Conservation (phyloP, 192 early-diverging fungal species). For the Spizellomyces sp. region DNA sequence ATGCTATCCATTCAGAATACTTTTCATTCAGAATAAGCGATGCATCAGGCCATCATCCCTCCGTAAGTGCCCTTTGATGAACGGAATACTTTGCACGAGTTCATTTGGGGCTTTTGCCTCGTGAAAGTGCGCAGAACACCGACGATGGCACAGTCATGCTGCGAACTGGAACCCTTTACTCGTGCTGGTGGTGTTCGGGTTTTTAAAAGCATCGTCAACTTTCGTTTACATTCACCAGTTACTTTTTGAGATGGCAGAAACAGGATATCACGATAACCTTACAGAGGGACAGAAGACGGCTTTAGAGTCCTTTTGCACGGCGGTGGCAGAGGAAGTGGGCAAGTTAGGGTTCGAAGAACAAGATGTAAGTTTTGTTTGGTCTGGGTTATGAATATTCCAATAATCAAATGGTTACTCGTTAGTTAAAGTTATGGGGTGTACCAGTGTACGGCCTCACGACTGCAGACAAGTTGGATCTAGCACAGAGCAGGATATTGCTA, state of each 20-base stretch:
- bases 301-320: background rate
- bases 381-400: background rate
- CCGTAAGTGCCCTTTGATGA: too few species aligned
- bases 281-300: conserved; percentile 8
- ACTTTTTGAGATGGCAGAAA: background rate
- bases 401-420: background rate
- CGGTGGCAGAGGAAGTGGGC: background rate
- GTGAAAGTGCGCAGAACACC: too few species aligned
- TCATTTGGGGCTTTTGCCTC: too few species aligned
- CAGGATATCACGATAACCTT: conserved; percentile 4
- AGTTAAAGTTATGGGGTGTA: conserved; percentile 20
- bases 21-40: too few species aligned
- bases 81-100: too few species aligned
- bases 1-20: too few species aligned
- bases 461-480: background rate
- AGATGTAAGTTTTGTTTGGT: conserved; percentile 1
- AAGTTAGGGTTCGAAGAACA: conserved; percentile 18
- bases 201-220: too few species aligned
- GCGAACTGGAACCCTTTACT: too few species aligned
- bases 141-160: too few species aligned
- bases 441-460: conserved; percentile 5
- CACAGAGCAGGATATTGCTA: conserved; percentile 29
- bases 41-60: too few species aligned
- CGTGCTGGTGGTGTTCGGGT: too few species aligned
- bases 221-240: too few species aligned